Evolutionary conservation across 345 rosid species (phyloP).

Genomic region (Pelargonium nanum): DNA sequence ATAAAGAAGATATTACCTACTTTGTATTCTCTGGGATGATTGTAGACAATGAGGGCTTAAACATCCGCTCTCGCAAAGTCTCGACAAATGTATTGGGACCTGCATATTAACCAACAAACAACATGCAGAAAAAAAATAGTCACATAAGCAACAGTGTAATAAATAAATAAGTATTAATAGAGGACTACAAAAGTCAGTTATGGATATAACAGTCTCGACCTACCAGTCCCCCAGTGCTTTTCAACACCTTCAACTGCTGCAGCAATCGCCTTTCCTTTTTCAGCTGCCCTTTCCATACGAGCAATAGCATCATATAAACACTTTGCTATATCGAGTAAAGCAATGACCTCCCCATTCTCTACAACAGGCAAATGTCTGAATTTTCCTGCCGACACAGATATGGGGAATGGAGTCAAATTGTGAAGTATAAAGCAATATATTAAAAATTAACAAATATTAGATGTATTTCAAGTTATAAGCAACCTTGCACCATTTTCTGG

Average conservation of each 20-base stretch:
- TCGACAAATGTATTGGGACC: slow-evolving; percentile 80
- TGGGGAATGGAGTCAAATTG: slow-evolving; percentile 2
- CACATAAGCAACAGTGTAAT: background rate
- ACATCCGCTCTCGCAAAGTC: slow-evolving; percentile 88
- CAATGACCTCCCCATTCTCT: slow-evolving; percentile 97
- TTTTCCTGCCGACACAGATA: slow-evolving; percentile 47
- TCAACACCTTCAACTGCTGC: slow-evolving; percentile 99
- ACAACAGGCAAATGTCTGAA: slow-evolving; percentile 99
- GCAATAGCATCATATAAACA: slow-evolving; percentile 98
- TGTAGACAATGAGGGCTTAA: slow-evolving; percentile 83
- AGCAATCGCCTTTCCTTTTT: slow-evolving; percentile 98
- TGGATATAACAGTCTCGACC: slow-evolving; percentile 13
- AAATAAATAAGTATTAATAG: background rate
- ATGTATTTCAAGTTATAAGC: slow-evolving; percentile 15
- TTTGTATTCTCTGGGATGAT: slow-evolving; percentile 81
- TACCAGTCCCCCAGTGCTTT: slow-evolving; percentile 89
- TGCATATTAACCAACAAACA: slow-evolving; percentile 21
- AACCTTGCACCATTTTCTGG: slow-evolving; percentile 98
- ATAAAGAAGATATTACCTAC: slow-evolving; percentile 74
- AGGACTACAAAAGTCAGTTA: slow-evolving; percentile 1
- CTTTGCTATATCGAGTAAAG: slow-evolving; percentile 91
- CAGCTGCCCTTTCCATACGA: slow-evolving; percentile 98
- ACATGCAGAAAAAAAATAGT: background rate
- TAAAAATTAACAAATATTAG: background rate
- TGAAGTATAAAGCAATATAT: background rate